Conservation (phyloP, 305 asterid genomes). For the Coffea humblotiana region DNA sequence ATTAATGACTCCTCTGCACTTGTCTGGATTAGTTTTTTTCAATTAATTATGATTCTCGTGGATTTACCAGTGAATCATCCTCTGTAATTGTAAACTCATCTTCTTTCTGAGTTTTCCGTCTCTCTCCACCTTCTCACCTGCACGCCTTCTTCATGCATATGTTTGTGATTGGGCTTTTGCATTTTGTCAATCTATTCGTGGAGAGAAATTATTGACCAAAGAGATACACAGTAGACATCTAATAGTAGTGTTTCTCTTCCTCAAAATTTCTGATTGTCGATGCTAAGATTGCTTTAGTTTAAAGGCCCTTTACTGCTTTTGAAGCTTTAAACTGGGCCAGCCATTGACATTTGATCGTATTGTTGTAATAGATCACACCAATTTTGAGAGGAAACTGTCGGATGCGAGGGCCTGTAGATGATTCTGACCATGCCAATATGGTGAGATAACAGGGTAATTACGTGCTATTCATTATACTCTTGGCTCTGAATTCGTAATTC, state of each 20-base stretch:
- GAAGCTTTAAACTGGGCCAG: constrained; percentile 8
- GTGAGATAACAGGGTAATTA: constrained; percentile 71
- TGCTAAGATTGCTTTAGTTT: background rate
- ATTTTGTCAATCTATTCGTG: background rate
- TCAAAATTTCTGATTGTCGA: background rate
- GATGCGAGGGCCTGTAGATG: constrained; percentile 61
- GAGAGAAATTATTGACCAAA: background rate
- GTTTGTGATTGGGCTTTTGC: background rate
- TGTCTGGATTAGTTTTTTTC: constrained; percentile 17
- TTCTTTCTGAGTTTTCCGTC: background rate
- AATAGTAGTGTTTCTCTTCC: background rate
- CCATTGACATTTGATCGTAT: constrained; percentile 12
- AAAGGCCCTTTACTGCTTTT: background rate
- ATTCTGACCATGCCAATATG: constrained; percentile 54
- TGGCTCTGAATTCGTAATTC: background rate
- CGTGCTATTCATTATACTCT: constrained; percentile 25
- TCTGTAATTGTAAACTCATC: background rate
- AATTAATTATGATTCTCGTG: background rate
- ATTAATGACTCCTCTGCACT: background rate
- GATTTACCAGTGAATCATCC: background rate
- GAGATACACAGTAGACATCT: background rate
- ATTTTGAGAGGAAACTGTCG: constrained; percentile 45
- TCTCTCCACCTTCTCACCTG: background rate
- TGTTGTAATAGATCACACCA: constrained; percentile 43
- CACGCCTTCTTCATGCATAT: background rate